A percentile compares a stretch with the other conserved stretches of the same genome.
Conservation (phyloP, 2,329 filamentous ascomycete genomes). For the Hyphodiscus sp. region DNA sequence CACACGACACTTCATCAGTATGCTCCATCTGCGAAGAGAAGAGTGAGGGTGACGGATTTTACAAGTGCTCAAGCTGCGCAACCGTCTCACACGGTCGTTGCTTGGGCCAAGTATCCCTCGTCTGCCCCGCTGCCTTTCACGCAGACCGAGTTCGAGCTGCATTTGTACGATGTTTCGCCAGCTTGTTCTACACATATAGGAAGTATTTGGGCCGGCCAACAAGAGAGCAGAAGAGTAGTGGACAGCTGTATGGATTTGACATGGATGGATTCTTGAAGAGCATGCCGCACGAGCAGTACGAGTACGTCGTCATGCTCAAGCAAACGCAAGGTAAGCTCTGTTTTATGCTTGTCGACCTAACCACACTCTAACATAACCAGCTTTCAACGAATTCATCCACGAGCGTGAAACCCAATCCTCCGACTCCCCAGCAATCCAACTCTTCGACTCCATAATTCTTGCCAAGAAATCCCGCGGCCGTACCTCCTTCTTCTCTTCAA, state of each 20-base stretch:
- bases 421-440: constrained; percentile 59
- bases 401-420: constrained; percentile 63
- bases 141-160: constrained; percentile 55
- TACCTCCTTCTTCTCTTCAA: constrained; percentile 44
- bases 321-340: constrained; percentile 55
- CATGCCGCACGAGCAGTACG: constrained; percentile 59
- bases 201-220: constrained; percentile 55
- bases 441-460: constrained; percentile 80
- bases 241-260: constrained; percentile 57
- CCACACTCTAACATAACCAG: constrained; percentile 40
- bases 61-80: constrained; percentile 63
- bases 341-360: background rate
- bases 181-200: constrained; percentile 59
- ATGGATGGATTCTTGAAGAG: constrained; percentile 60
- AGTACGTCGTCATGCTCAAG: constrained; percentile 57
- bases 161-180: constrained; percentile 60
- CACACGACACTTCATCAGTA: constrained; percentile 50
- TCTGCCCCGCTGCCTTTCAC: constrained; percentile 57
- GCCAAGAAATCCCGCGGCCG: constrained; percentile 64
- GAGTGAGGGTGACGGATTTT: constrained; percentile 60
- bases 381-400: constrained; percentile 79
- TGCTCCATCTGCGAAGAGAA: constrained; percentile 75
- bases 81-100: constrained; percentile 53
- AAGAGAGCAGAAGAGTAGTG: constrained; percentile 53
- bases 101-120: constrained; percentile 55